A percentile compares a stretch with the other conserved stretches of the same genome.
These are phyloP conservation scores for Sporobolomyces roseus DNA, from an alignment of 768 basidiomycete species.

Conservation along the genomic window DNA sequence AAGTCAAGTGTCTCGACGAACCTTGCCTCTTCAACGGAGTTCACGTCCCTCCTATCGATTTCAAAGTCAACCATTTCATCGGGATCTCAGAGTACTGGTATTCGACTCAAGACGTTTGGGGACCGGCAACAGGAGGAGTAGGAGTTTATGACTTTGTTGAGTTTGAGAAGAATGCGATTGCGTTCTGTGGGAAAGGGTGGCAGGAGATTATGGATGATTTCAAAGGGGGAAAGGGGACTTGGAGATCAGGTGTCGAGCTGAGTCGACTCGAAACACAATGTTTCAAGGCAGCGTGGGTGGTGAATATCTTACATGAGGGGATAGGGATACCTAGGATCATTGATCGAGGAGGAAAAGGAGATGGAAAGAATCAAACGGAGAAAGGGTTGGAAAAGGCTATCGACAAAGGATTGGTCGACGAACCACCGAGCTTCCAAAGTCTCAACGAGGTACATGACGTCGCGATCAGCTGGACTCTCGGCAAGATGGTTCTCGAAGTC, in stretches of 20 bases:
- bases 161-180: conserved; percentile 85
- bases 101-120: conserved; percentile 94
- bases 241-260: conserved; percentile 70
- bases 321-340: conserved; percentile 86
- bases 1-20: conserved; percentile 70
- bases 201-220: conserved; percentile 66
- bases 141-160: conserved; percentile 94
- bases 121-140: conserved; percentile 57
- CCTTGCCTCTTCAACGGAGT: conserved; percentile 94
- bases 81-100: conserved; percentile 99
- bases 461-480: conserved; percentile 94
- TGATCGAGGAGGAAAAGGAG: conserved; percentile 69
- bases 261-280: conserved; percentile 92
- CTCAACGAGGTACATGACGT: conserved; percentile 87
- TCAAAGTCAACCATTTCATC: conserved; percentile 86
- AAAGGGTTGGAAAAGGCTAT: conserved; percentile 71
- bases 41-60: conserved; percentile 89
- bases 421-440: conserved; percentile 68
- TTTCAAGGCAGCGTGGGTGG: conserved; percentile 98
- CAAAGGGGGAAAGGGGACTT: conserved; percentile 54
- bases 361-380: conserved; percentile 52
- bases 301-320: conserved; percentile 92
- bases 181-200: conserved; percentile 82
- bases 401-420: conserved; percentile 66
- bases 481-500: conserved; percentile 98